Evolutionary conservation across 306 rosid species (phyloP).

Genomic region (Dalbergia cultrata): DNA sequence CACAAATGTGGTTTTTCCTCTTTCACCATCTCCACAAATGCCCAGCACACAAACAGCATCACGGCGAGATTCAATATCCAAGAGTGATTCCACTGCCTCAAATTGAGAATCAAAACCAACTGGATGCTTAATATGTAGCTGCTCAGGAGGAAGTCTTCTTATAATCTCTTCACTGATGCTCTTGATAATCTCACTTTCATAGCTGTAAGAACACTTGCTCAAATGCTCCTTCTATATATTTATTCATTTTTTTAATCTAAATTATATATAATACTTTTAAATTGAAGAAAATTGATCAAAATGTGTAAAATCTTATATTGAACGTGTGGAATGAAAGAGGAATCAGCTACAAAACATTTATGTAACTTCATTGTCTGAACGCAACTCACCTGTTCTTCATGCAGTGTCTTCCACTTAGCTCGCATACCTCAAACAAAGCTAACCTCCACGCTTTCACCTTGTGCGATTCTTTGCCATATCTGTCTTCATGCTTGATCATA

Average conservation of each 20-base stretch:
- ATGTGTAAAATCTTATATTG: no score
- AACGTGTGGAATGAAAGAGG: no score
- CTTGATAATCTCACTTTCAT: neutral
- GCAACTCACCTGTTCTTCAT: neutral
- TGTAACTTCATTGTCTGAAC: neutral
- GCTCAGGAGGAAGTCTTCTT: neutral
- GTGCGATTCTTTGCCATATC: neutral
- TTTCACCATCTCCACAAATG: conserved; percentile 19
- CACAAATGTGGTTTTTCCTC: conserved; percentile 23
- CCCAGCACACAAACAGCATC: neutral
- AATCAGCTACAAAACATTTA: no score
- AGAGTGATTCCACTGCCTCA: neutral
- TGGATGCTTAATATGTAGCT: neutral
- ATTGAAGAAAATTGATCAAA: no score
- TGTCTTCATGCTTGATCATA: neutral
- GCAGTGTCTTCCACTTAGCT: neutral
- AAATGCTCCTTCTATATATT: no score
- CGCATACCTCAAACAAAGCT: neutral
- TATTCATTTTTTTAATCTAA: no score
- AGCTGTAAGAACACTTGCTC: neutral
- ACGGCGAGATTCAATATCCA: neutral
- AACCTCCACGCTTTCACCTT: neutral
- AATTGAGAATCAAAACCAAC: neutral
- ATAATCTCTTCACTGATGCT: neutral
- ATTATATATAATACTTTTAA: no score